A percentile compares a stretch with the other conserved stretches of the same genome.
These are phyloP conservation scores for Leptographium galeiforme DNA, from an alignment of 2,329 filamentous ascomycete genomes.

Conservation along the genomic window DNA sequence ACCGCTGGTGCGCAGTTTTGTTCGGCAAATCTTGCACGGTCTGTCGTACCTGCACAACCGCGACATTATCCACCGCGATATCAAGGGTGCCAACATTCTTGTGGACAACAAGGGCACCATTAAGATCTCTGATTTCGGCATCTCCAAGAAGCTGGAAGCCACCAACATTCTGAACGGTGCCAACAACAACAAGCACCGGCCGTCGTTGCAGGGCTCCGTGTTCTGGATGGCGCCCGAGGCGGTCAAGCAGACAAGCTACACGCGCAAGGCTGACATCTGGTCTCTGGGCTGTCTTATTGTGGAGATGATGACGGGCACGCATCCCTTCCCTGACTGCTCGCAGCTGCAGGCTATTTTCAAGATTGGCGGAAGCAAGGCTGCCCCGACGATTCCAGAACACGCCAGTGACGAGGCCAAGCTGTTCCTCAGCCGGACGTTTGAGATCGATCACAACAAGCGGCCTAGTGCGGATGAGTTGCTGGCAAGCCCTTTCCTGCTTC, in stretches of 20 bases:
- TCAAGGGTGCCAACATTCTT: constrained; percentile 97
- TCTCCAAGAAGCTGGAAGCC: constrained; percentile 93
- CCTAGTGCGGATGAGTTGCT: constrained; percentile 87
- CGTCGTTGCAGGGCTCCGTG: constrained; percentile 87
- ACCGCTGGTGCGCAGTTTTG: constrained; percentile 88
- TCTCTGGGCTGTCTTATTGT: constrained; percentile 91
- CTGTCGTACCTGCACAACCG: constrained; percentile 85
- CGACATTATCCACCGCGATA: constrained; percentile 96
- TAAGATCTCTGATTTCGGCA: constrained; percentile 98
- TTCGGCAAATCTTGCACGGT: constrained; percentile 85
- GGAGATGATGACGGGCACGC: constrained; percentile 96
- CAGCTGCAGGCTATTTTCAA: constrained; percentile 98
- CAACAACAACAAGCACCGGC: constrained; percentile 53
- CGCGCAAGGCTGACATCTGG: constrained; percentile 98
- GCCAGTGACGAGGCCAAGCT: constrained; percentile 71
- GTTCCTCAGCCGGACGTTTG: constrained; percentile 83
- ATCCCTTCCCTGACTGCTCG: constrained; percentile 93
- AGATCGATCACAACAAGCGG: constrained; percentile 85
- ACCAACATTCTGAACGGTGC: constrained; percentile 64
- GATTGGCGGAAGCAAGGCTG: constrained; percentile 78
- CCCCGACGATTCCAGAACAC: constrained; percentile 76
- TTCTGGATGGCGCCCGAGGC: constrained; percentile 99
- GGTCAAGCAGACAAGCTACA: constrained; percentile 94
- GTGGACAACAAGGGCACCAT: constrained; percentile 98
- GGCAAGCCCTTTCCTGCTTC: constrained; percentile 66